Base-by-base conservation (phyloP, 768 basidiomycete genomes). In the Amylocystis lapponica region DNA sequence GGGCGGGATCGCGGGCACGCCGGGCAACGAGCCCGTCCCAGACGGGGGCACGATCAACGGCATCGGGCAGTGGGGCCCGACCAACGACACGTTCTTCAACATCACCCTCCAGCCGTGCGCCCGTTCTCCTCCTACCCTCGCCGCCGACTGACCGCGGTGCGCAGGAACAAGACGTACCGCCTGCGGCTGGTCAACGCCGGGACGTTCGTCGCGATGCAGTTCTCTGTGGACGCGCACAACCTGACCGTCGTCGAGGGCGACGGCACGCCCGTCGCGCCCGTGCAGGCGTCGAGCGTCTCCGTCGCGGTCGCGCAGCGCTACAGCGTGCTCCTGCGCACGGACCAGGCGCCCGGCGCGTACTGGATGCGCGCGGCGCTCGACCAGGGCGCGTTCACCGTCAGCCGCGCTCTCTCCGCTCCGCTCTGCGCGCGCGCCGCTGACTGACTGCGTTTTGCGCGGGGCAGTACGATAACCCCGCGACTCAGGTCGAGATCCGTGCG, bases 221-320 rank as follows among this genome's bases (percentile, higher is more conserved):
- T 75, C 57, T 67, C 67, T 11, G 58, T 78, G 36, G 74, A 76
- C 40, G 50, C 47, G 9, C 76, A 77, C 46, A 55, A 62, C 1
- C 66, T 77, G 23, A 65, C 66, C 5, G 63, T 77, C 36, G 59
- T 76, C 41, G 74, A 75, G 43, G 71, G 67, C 3, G 76, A 77
- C 36, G 75, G 74, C 21, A 72, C 63, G 3, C 58, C 61, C 21
- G 58, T 77, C 33, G 46, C 55, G 17, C 70, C 73, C 1, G 62
- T 60, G 32, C 31, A 45, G 12, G 72, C 74, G 9, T 51, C 67
- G 14, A 62, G 66, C 11, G 53, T 77, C 42, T 59, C 60, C 3
- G 39, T 76, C 43, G 64, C 65, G 20, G 63, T 75, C 32, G 75
- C 73, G 2, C 75, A 76, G 59, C 66, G 75, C 32, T 74, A 75